Evolutionary conservation across 163 green algal genomes (phyloP).

Genomic region (Trebouxiophyceae sp.): DNA sequence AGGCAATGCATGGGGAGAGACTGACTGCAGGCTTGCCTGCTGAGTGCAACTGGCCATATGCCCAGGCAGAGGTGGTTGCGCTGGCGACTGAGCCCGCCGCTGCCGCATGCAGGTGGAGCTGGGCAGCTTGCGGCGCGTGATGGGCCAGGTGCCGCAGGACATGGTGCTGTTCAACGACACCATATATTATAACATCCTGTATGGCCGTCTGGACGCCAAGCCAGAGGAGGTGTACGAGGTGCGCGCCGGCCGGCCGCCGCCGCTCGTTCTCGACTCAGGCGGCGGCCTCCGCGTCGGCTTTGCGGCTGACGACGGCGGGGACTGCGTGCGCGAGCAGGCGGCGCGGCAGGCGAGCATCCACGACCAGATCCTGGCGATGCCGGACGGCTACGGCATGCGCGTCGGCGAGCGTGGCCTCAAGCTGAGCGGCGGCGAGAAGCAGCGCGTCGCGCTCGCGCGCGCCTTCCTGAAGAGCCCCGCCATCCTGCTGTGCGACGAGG

Average conservation of each 20-base stretch:
- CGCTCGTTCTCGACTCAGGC: not conserved
- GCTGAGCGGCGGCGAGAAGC: constrained; percentile 84
- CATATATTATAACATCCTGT: constrained; percentile 81
- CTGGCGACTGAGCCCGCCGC: no score
- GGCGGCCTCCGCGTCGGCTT: not conserved
- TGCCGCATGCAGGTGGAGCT: constrained; percentile 7
- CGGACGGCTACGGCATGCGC: constrained; percentile 73
- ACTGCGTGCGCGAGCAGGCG: no score
- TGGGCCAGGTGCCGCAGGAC: constrained; percentile 70
- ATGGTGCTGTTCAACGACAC: constrained; percentile 84
- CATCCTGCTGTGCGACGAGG: constrained; percentile 86
- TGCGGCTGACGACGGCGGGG: not conserved
- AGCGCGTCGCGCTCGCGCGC: constrained; percentile 77
- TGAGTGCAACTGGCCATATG: no score
- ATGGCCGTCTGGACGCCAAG: constrained; percentile 60
- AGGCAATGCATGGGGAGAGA: no score
- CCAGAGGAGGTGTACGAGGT: constrained; percentile 36
- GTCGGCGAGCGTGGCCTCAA: constrained; percentile 78
- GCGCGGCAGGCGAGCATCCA: constrained; percentile 28
- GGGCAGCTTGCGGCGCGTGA: constrained; percentile 26
- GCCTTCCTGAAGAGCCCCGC: constrained; percentile 43
- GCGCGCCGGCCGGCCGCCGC: constrained; percentile 22
- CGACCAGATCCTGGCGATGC: constrained; percentile 59
- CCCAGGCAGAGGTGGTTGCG: no score
- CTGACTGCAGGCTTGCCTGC: no score